Percentiles rank a stretch among this genome's conserved stretches.
These are phyloP conservation scores for Talaromyces sp. DNA, from an alignment of 2,329 filamentous ascomycete species.

Conservation along the genomic window DNA sequence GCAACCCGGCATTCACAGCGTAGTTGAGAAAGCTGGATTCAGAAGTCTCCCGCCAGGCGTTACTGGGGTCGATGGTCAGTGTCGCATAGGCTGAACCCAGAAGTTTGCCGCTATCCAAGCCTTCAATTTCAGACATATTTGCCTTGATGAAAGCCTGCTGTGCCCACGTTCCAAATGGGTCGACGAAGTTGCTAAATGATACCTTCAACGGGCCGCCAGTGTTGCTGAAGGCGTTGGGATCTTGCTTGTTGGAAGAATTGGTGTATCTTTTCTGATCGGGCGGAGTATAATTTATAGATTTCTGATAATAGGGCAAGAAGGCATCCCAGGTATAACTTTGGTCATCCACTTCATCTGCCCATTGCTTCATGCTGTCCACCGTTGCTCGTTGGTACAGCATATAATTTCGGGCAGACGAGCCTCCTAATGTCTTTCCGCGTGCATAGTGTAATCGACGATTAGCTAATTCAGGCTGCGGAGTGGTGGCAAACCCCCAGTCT, in stretches of 20 bases:
- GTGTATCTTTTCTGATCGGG: constrained; percentile 16
- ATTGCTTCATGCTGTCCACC: constrained; percentile 26
- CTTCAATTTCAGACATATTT: constrained; percentile 24
- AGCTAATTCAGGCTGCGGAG: constrained; percentile 17
- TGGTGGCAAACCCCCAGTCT: constrained; percentile 26
- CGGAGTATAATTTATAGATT: constrained; percentile 25
- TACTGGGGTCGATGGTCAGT: constrained; percentile 28
- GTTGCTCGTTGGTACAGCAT: constrained; percentile 29
- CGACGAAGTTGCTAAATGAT: constrained; percentile 26
- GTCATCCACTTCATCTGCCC: constrained; percentile 35
- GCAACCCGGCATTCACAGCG: constrained; percentile 21
- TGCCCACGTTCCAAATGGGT: constrained; percentile 26
- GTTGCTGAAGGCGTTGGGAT: constrained; percentile 18
- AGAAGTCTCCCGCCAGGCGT: constrained; percentile 20
- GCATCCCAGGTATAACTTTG: constrained; percentile 30
- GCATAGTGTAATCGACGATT: constrained; percentile 21
- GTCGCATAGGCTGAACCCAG: constrained; percentile 23
- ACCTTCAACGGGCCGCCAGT: constrained; percentile 30
- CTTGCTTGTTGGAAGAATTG: constrained; percentile 24
- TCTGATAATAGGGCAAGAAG: constrained; percentile 27
- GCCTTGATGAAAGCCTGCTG: constrained; percentile 22
- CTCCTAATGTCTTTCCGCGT: constrained; percentile 25
- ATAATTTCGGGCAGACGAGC: constrained; percentile 21
- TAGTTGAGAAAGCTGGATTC: constrained; percentile 25
- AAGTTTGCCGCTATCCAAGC: constrained; percentile 26